Evolutionary conservation across 345 rosid genomes (phyloP), one percentile per base, ranked within the genome.

Genomic region (Eucalyptus virginea): DNA sequence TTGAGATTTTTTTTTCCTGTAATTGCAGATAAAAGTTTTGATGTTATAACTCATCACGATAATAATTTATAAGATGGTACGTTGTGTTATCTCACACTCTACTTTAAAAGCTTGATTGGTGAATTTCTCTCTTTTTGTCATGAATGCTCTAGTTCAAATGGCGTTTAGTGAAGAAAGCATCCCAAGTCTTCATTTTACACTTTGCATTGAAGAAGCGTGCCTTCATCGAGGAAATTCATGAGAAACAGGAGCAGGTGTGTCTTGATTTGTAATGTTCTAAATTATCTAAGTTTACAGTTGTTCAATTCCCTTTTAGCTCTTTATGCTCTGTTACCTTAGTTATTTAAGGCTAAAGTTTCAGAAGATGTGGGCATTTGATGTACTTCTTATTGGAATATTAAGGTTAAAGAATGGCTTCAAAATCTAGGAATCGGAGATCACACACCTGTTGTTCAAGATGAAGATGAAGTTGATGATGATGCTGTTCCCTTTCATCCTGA

Each of bases 351-450:
- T 40, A 77, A 77, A 28, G 47, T 77, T 77, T 77, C 83, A 34
- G 50, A 88, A 88, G 45, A 65, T 37, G 37, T 40, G 56, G 92
- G 89, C 89, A 90, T 94, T 94, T 95, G 93, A 95, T 94, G 88
- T 92, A 80, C 72, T 92, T 92, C 92, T 92, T 44, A 80, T 93
- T 94, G 93, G 90, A 91, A 91, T 89, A 89, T 92, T 92, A 90
- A 98, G 99, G 99, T 98, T 95, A 98, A 96, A 98, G 99, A 97
- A 92, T 98, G 99, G 99, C 99, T 98, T 94, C 98, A 97, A 95
- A 97, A 97, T 96, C 98, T 98, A 94, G 99, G 99, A 96, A 95
- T 98, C 62, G 99, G 98, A 91, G 99, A 98, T 89, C 95, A 96
- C 86, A 49, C 94, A 45, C 94, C 94, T 12, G 94, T 92, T 60